Percentiles rank a stretch among this genome's conserved stretches.
Conservation (phyloP, 257 asterid species). For the Capsicum rhomboideum region DNA sequence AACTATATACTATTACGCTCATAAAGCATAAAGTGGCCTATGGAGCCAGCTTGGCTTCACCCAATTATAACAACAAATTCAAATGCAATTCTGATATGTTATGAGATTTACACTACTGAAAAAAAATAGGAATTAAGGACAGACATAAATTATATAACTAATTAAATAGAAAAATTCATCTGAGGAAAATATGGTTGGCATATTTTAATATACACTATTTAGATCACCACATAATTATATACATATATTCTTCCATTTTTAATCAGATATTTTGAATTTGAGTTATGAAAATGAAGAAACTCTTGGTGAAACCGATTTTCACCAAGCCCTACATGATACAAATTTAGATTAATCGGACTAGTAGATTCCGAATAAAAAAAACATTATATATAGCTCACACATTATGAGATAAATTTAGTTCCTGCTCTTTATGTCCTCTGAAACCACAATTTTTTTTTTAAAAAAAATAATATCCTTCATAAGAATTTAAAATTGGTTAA, state of each 20-base stretch:
- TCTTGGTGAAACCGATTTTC: not conserved
- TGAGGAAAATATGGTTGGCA: not conserved
- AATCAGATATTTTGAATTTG: not conserved
- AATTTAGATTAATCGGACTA: not conserved
- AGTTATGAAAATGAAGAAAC: not conserved
- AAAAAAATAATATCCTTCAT: not conserved
- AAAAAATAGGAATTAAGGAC: too few relatives aligned
- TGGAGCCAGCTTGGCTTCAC: too few relatives aligned
- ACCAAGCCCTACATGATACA: not conserved
- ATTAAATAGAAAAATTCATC: not conserved
- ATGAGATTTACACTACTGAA: too few relatives aligned
- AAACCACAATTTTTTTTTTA: too few relatives aligned
- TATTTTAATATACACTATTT: not conserved
- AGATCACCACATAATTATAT: too few relatives aligned
- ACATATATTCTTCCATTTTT: not conserved
- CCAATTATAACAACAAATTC: too few relatives aligned
- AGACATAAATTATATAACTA: too few relatives aligned
- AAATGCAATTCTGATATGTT: too few relatives aligned
- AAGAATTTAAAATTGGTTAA: not conserved
- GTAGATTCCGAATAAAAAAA: not conserved
- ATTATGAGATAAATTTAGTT: too few relatives aligned
- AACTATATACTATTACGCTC: too few relatives aligned
- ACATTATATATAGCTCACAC: too few relatives aligned
- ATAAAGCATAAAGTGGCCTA: not conserved
- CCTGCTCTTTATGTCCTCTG: too few relatives aligned